phyloP scores from a whole-genome alignment of 805 yeast genomes.

The Lipomyces chichibuensis region DNA sequence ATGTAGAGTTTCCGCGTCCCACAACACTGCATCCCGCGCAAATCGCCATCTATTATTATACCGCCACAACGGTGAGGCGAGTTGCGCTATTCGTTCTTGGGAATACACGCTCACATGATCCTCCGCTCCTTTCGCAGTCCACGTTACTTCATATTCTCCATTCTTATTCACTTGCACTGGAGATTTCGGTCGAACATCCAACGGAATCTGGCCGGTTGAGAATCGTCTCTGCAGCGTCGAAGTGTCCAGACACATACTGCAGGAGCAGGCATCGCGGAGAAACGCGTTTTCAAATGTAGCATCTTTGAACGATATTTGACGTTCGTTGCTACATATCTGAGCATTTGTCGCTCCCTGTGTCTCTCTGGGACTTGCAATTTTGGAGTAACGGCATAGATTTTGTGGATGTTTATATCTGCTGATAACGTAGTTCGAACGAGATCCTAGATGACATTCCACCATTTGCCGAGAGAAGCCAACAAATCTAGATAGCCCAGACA shows the following conservation, averaged over 20 bases:
- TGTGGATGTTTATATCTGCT: background rate
- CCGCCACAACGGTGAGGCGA: constrained; percentile 43
- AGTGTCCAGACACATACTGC: constrained; percentile 55
- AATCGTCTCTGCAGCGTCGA: constrained; percentile 60
- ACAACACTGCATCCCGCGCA: constrained; percentile 46
- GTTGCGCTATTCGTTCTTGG: constrained; percentile 51
- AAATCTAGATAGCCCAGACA: background rate
- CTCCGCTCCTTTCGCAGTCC: constrained; percentile 53
- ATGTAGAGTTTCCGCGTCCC: constrained; percentile 38
- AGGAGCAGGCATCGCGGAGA: constrained; percentile 65
- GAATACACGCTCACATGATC: constrained; percentile 53
- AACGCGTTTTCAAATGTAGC: constrained; percentile 43
- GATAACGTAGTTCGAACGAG: background rate
- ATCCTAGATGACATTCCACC: background rate
- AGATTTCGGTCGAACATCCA: constrained; percentile 42
- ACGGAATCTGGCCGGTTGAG: constrained; percentile 44
- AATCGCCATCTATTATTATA: constrained; percentile 45
- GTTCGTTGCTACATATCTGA: background rate
- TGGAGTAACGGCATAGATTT: background rate
- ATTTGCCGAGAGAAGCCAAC: background rate
- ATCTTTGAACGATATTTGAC: background rate
- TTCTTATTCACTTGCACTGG: constrained; percentile 38
- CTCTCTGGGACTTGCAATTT: background rate
- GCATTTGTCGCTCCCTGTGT: background rate
- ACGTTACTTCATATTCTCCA: constrained; percentile 10